phyloP scores from a whole-genome alignment of 495 filamentous ascomycete species.

The Hyphodiscus hymeniophilus region DNA sequence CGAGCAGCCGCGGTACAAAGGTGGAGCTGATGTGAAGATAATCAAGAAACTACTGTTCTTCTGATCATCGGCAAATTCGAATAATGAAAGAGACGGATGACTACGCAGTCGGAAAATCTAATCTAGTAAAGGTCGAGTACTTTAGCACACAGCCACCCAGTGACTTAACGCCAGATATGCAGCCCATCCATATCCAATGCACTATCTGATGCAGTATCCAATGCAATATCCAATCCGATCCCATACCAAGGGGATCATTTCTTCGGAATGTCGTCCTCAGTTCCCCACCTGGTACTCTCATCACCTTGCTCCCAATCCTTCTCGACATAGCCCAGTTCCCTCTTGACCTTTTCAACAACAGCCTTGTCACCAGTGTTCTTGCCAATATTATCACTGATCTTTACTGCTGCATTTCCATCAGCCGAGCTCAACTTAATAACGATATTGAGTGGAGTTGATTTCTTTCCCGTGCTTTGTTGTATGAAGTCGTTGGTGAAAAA shows the following conservation, averaged over 20 bases:
- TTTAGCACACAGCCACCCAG: no score
- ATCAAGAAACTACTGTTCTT: no score
- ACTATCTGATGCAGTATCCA: no score
- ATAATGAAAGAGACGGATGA: no score
- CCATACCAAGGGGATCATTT: conserved; percentile 2
- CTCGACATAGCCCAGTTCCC: conserved; percentile 75
- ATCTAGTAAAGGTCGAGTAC: no score
- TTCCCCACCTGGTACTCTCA: conserved; percentile 71
- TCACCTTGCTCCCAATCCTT: conserved; percentile 76
- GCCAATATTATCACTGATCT: conserved; percentile 93
- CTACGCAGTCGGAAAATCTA: no score
- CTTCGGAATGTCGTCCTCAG: conserved; percentile 9
- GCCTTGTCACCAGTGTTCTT: conserved; percentile 88
- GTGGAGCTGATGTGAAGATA: no score
- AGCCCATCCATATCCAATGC: no score
- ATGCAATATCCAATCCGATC: no score
- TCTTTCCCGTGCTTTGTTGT: conserved; percentile 56
- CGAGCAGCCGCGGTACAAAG: no score
- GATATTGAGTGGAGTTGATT: conserved; percentile 92
- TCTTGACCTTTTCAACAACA: conserved; percentile 77
- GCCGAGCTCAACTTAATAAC: conserved; percentile 93
- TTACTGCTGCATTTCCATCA: conserved; percentile 73
- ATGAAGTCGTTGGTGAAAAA: conserved; percentile 92
- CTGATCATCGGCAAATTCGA: no score
- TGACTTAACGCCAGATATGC: no score